Conservation (phyloP, 2,329 filamentous ascomycete species). For the Ophiostoma populinum region DNA sequence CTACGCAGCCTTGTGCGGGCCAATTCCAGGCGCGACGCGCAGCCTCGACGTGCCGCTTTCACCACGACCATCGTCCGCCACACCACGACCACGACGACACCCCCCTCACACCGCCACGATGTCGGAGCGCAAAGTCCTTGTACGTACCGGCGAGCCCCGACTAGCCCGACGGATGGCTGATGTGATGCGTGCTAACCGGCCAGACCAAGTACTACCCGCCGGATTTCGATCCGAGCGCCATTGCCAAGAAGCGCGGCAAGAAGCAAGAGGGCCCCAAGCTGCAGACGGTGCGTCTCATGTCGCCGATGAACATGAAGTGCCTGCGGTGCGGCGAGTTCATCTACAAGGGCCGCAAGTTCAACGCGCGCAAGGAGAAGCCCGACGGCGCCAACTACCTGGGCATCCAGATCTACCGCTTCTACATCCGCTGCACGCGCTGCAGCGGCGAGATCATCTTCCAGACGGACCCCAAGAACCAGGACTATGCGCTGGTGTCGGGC, state of each 20-base stretch:
- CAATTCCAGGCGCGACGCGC: too few species aligned
- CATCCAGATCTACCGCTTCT: constrained; percentile 80
- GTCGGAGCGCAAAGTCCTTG: constrained; percentile 27
- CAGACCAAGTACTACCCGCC: constrained; percentile 28
- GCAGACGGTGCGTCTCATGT: constrained; percentile 81
- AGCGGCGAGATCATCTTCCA: constrained; percentile 78
- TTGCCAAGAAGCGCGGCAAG: constrained; percentile 42
- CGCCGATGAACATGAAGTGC: constrained; percentile 69
- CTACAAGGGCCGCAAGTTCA: constrained; percentile 66
- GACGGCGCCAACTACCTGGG: constrained; percentile 68
- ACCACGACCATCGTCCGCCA: too few species aligned
- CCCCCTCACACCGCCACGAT: constrained; percentile 14
- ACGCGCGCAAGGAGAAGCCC: constrained; percentile 81
- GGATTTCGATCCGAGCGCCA: constrained; percentile 80
- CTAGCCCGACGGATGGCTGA: too few species aligned
- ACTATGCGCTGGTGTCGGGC: constrained; percentile 56
- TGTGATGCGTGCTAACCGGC: too few species aligned
- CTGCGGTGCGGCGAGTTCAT: constrained; percentile 18
- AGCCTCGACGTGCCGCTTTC: too few species aligned
- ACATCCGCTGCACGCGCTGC: constrained; percentile 79
- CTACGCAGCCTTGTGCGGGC: neutral
- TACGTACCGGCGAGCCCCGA: constrained; percentile 4
- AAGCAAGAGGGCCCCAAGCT: constrained; percentile 54
- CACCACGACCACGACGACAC: neutral
- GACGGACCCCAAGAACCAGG: constrained; percentile 88